Base-by-base conservation (phyloP, 805 yeast species). In the Metschnikowia anglica region DNA sequence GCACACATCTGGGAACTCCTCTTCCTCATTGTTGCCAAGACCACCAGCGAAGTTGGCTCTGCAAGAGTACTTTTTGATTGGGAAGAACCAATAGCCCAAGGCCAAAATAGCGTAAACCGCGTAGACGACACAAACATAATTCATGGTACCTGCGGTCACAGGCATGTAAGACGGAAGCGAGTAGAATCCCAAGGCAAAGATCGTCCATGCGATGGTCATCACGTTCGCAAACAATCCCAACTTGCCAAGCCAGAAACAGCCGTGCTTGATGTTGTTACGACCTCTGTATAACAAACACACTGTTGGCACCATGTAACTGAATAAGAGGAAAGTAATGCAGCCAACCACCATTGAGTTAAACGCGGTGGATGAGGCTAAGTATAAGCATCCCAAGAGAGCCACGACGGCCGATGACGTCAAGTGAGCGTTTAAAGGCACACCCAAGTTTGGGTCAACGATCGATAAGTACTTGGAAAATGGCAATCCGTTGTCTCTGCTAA, bases 1-100 rank as follows among this genome's bases (percentile, higher is more conserved):
- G 51, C 74, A 70, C 39, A 70, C 73, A 36, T 70, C 66, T 3
- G 74, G 73, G 51, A 69, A 70, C 54, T 70, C 76, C 46, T 58
- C 62, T 54, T 70, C 76, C 39, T 66, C 72, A 45, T 59, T 58
- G 45, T 61, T 61, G 21, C 60, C 63, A 42, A 61, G 51, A 10
- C 76, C 76, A 15, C 74, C 74, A 17, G 74, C 74, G 49, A 70
- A 70, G 29, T 54, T 53, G 39, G 61, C 66, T 50, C 68, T 60
- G 51, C 72, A 65, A 31, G 68, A 57, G 53, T 57, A 68, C 19
- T 56, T 60, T 47, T 61, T 63, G 45, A 66, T 56, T 27, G 74
- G 74, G 61, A 68, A 69, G 54, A 58, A 69, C 73, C 74, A 69
- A 56, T 68, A 69, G 19, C 55, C 69, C 48, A 68, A 47, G 9